Evolutionary conservation across 768 basidiomycete genomes (phyloP), one percentile per base, ranked within the genome.

Genomic region (Suillus weaverae): DNA sequence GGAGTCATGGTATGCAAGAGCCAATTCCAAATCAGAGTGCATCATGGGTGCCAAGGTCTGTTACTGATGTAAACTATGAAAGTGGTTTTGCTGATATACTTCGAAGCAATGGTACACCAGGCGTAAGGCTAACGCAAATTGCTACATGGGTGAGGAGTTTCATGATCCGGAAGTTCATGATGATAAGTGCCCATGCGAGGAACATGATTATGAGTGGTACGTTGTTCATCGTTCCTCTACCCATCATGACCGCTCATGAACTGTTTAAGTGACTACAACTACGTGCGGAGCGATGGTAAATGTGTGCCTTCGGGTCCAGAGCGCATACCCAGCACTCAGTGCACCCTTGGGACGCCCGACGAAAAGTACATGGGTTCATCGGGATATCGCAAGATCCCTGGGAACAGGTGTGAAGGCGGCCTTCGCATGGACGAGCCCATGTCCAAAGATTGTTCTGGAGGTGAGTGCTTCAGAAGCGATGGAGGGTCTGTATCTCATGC

Each of bases 191-290:
- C 73, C 84, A 20, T 99, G 97, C 72, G 82, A 84, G 2, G 91
- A 94, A 67, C 88, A 87, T 14, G 97, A 99, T 74, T 99, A 87
- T 70, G 97, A 99, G 76, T 99, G 97, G 95, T 96, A 69, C 26
- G 79, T 66, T 68, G 69, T 22, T 9, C 54, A 62, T 56, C n/a
- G 26, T 38, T 38, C 62, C 11, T 30, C 13, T 53, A 46, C 22
- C 9, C 18, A 61, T 18, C 30, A 54, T 38, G 9, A 54, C n/a
- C 16, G 16, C 11, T 63, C 35, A 18, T 30, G 46, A 22, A 7
- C 48, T 43, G n/a, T 4, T 39, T 4, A 67, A 96, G 95, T 68
- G 95, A 97, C 79, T 98, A 91, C 78, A 97, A 97, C 76, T 97
- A 83, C 70, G 81, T 96, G 53, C 87, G 88, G 30, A 85, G 89